Conservation (phyloP, 2,329 filamentous ascomycete genomes). For the Incumbomyces delicatus region DNA sequence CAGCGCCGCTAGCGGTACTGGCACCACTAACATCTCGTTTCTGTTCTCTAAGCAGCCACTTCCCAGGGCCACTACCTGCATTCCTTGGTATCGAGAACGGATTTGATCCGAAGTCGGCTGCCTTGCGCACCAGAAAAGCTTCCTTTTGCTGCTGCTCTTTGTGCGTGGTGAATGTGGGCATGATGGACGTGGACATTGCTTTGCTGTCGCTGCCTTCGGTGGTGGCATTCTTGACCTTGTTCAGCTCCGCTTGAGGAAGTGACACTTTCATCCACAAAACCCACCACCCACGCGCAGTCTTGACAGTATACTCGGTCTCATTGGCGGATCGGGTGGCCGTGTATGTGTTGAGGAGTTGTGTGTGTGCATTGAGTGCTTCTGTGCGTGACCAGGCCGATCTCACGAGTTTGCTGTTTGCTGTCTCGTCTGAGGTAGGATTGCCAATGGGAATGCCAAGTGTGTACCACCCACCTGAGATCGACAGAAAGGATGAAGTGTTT, state of each 20-base stretch:
- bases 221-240: not conserved
- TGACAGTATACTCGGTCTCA: constrained; percentile 52
- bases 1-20: constrained; percentile 4
- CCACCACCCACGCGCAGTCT: constrained; percentile 58
- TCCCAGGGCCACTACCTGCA: constrained; percentile 16
- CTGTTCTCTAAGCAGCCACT: constrained; percentile 21
- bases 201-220: not conserved
- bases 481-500: constrained; percentile 8
- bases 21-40: constrained; percentile 24
- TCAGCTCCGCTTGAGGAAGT: constrained; percentile 4
- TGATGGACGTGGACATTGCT: not conserved
- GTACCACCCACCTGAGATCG: constrained; percentile 16
- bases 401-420: constrained; percentile 4
- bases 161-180: not conserved
- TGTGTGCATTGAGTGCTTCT: constrained; percentile 54
- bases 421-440: not conserved
- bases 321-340: constrained; percentile 38
- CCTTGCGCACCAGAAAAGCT: constrained; percentile 38
- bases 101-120: constrained; percentile 29
- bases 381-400: constrained; percentile 29
- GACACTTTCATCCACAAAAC: constrained; percentile 50
- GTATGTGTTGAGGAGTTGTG: constrained; percentile 49
- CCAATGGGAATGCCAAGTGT: constrained; percentile 19
- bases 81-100: constrained; percentile 22
- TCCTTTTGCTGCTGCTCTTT: constrained; percentile 23